phyloP scores from a whole-genome alignment of 2,329 filamentous ascomycete species.

The Xylaria digitata region DNA sequence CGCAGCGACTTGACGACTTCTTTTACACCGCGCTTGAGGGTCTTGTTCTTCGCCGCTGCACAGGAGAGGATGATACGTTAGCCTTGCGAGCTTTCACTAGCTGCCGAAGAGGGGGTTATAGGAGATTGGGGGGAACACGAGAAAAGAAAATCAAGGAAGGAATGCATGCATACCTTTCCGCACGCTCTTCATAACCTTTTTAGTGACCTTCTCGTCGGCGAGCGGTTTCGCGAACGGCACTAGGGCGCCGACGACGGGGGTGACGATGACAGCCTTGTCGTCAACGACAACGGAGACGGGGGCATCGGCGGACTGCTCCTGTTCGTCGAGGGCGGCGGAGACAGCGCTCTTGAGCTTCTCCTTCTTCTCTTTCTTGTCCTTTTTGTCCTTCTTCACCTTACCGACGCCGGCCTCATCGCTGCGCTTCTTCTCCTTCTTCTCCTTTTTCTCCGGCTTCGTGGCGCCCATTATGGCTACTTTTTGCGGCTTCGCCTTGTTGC shows the following conservation, averaged over 20 bases:
- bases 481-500: neutral
- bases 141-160: constrained; percentile 24
- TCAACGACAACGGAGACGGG: constrained; percentile 54
- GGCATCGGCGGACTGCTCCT: constrained; percentile 66
- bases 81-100: constrained; percentile 29
- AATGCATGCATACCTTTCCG: constrained; percentile 61
- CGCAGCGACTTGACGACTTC: constrained; percentile 98
- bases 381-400: constrained; percentile 74
- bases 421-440: constrained; percentile 70
- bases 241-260: constrained; percentile 67
- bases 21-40: constrained; percentile 97
- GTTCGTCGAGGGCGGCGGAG: constrained; percentile 72
- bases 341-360: constrained; percentile 73
- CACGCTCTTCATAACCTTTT: constrained; percentile 69
- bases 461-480: constrained; percentile 46
- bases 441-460: constrained; percentile 54
- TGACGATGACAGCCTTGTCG: constrained; percentile 46
- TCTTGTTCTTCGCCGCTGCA: constrained; percentile 91
- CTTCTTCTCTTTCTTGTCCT: constrained; percentile 74
- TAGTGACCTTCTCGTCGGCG: constrained; percentile 79
- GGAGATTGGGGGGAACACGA: no score
- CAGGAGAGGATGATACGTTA: constrained; percentile 34
- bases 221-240: constrained; percentile 87
- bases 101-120: constrained; percentile 1
- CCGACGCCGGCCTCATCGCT: constrained; percentile 64